Base-by-base conservation (phyloP, 495 filamentous ascomycete species). In the Pseudevernia furfuracea region DNA sequence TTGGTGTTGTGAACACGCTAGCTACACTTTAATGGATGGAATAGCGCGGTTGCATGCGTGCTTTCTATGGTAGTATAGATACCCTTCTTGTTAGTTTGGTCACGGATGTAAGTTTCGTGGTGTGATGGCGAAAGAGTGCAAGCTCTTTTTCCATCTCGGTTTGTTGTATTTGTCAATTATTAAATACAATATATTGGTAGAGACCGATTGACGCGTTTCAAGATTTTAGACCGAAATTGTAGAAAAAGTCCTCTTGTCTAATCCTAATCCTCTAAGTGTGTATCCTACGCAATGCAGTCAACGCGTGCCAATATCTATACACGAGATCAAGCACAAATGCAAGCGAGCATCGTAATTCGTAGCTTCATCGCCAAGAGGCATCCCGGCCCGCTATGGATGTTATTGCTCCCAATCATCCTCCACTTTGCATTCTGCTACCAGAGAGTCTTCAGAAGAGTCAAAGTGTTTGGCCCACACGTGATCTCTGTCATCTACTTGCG, bases 391-490 rank as follows among this genome's bases (percentile, higher is more conserved):
- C 52, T 36, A 63, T 37, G 15, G 38, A 41, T 58, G 53, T 71
- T 59, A 64, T 65, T 49, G 52, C 17, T 59, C 57, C 67, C 69
- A 69, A 23, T 52, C 48, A 43, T 44, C 67, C 19, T 58, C 58
- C 17, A 49, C 67, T 19, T 67, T 68, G 4, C 58, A 59, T 23
- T 64, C 37, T 28, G 67, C 62, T 23, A 63, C 65, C 25, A 63
- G 67, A 28, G 67, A 61, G 17, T 59, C 58, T 36, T 69, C 69
- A n/a, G 63, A 61, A 2, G 41, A 46, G 25, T 55, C 53, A 43
- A 62, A 62, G 2, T 56, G 61, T 12, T 58, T 46, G 14, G 66
- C 70, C 70, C 70, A 71, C 0, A 70, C 58, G 15, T 56, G 62
- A 17, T 66, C 60, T 19, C 36, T 53, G 19, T 41, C 64, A 19